Conservation (phyloP, 176 grass and related monocot species). For the Paspalum notatum region DNA sequence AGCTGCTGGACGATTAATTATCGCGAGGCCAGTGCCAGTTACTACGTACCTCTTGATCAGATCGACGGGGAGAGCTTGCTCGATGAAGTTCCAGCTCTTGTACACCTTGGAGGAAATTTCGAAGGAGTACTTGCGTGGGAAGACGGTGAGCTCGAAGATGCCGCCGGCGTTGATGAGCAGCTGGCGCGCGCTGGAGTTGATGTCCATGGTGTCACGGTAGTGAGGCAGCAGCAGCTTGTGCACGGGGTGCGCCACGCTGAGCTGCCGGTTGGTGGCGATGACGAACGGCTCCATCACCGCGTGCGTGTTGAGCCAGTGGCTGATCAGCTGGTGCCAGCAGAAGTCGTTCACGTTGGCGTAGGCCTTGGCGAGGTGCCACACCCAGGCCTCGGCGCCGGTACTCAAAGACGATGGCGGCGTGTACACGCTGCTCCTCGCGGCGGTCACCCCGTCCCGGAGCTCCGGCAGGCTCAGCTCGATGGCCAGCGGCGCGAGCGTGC, state of each 20-base stretch:
- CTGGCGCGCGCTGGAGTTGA: constrained; percentile 38
- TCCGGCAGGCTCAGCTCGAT: constrained; percentile 25
- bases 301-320: constrained; percentile 38
- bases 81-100: constrained; percentile 25
- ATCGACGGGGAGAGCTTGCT: too few species aligned
- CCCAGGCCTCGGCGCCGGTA: not conserved
- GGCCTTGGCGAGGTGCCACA: constrained; percentile 29
- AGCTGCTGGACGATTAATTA: too few species aligned
- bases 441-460: not conserved
- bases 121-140: constrained; percentile 41
- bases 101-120: not conserved
- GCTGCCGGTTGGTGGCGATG: constrained; percentile 25
- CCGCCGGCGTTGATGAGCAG: constrained; percentile 49
- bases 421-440: constrained; percentile 23
- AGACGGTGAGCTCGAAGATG: constrained; percentile 38
- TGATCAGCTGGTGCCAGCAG: constrained; percentile 20
- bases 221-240: constrained; percentile 8
- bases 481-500: constrained; percentile 13
- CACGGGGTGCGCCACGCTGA: constrained; percentile 23
- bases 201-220: constrained; percentile 27
- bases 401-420: not conserved
- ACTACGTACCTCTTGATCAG: too few species aligned
- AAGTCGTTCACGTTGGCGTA: constrained; percentile 22
- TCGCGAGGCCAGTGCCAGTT: too few species aligned
- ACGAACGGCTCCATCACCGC: constrained; percentile 33